Base-by-base conservation (phyloP, 176 grass and related monocot genomes). In the Carex myosuroides region DNA sequence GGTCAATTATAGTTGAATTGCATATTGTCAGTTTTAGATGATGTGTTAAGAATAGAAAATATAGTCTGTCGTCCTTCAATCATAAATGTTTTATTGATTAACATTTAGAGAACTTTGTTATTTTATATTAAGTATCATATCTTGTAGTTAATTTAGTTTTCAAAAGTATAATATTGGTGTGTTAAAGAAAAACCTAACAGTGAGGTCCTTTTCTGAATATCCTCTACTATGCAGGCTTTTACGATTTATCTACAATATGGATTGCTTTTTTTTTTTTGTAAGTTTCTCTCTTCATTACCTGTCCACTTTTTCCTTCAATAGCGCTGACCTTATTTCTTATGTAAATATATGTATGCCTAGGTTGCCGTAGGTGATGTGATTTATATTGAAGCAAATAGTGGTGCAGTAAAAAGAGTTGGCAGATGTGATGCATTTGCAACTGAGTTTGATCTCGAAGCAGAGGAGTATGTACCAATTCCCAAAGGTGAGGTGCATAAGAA, bases 401-500 rank as follows among this genome's bases (percentile, higher is more conserved):
- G 93, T 83, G 96, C 96, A 44, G 96, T 99, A 81, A 99, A 95
- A 85, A 95, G 96, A 93, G 96, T 99, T 6, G 96, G 96, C 85
- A 91, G 96, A 90, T 99, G 96, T 88, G 96, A 95, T 95, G 84
- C 96, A 88, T 99, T 95, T 87, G 96, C 93, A 80, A 99, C 96
- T 65, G 93, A 99, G 88, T 99, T 86, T 20, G 96, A 99, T 90
- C 93, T 99, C 81, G 96, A 99, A 87, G 96, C 96, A 42, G 96
- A 99, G 64, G 96, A 99, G 81, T 99, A 99, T 89, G 96, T 99
- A 65, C 96, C 93, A 33, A 93, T 99, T 80, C 96, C 96, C 42
- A 99, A 99, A 93, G 96, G 93, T 17, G 96, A 99, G 80, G 96
- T 99, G 61, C 90, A 89, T 72, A 99, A 99, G 88, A 98, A 92